A percentile compares a stretch with the other conserved stretches of the same genome.
phyloP scores from a whole-genome alignment of 1,139 yeast genomes.

The Diutina pseudorugosa region DNA sequence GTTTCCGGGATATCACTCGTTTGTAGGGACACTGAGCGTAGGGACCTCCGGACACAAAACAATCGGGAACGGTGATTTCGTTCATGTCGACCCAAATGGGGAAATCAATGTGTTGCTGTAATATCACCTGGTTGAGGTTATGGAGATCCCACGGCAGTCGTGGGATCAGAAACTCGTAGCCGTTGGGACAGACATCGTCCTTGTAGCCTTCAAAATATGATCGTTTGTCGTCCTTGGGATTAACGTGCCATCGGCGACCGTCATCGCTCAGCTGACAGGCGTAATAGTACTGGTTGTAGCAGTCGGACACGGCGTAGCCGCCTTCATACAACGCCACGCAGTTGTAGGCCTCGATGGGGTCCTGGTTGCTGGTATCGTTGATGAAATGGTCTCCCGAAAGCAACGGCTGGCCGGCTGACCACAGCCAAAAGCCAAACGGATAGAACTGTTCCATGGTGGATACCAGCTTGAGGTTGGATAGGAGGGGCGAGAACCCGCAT shows the following conservation, averaged over 20 bases:
- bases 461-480: constrained; percentile 13
- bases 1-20: constrained; percentile 37
- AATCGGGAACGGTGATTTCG: constrained; percentile 57
- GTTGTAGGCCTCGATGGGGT: constrained; percentile 24
- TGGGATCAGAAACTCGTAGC: constrained; percentile 47
- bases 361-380: background rate
- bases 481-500: constrained; percentile 53
- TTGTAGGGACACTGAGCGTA: constrained; percentile 72
- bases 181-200: constrained; percentile 34
- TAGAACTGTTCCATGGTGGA: constrained; percentile 12
- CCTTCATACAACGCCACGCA: constrained; percentile 45
- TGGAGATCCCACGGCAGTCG: constrained; percentile 13
- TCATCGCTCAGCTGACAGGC: constrained; percentile 40
- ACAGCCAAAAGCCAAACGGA: constrained; percentile 49
- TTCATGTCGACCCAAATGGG: constrained; percentile 78
- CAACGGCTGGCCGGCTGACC: constrained; percentile 45
- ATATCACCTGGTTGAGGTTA: constrained; percentile 7
- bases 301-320: constrained; percentile 54
- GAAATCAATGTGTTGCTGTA: constrained; percentile 10
- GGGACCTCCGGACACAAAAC: constrained; percentile 86
- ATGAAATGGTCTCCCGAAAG: constrained; percentile 4
- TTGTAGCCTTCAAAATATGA: constrained; percentile 41
- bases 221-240: constrained; percentile 14
- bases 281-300: constrained; percentile 40
- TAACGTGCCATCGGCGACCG: constrained; percentile 38